These are phyloP conservation scores for Neofusicoccum umdonicola DNA, from an alignment of 2,329 filamentous ascomycete genomes.

Conservation along the genomic window DNA sequence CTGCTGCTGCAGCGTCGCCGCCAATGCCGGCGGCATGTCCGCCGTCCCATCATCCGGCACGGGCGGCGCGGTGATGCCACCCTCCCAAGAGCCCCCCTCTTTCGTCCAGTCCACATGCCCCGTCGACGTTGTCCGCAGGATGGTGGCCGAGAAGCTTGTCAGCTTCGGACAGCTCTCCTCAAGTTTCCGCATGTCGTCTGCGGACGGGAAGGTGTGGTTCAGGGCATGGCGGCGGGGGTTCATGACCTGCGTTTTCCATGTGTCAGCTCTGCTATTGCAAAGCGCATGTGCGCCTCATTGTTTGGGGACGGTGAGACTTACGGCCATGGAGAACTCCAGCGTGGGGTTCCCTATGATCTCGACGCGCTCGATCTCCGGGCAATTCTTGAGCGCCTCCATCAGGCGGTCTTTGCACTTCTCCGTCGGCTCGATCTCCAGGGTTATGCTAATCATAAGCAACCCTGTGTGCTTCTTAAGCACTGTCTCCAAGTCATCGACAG, in stretches of 20 bases:
- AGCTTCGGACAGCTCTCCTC: constrained; percentile 33
- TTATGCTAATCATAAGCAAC: constrained; percentile 39
- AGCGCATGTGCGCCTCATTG: too few relatives aligned
- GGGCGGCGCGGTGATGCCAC: constrained; percentile 9
- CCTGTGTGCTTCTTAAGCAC: constrained; percentile 37
- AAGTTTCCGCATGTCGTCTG: constrained; percentile 34
- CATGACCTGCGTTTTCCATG: constrained; percentile 22
- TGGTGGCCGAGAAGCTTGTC: constrained; percentile 36
- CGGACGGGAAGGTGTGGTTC: constrained; percentile 32
- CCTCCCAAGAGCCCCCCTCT: constrained; percentile 23
- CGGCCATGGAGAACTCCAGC: constrained; percentile 38
- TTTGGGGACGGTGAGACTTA: constrained; percentile 20
- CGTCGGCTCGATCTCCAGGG: constrained; percentile 36
- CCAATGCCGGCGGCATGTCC: constrained; percentile 8
- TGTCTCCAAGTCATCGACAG: constrained; percentile 31
- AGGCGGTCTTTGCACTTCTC: constrained; percentile 36
- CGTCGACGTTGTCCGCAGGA: constrained; percentile 34
- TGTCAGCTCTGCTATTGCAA: too few relatives aligned
- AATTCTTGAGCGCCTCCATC: constrained; percentile 29
- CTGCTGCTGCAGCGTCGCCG: neutral
- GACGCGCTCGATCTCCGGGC: constrained; percentile 37
- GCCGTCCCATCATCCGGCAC: neutral
- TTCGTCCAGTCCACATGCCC: constrained; percentile 35
- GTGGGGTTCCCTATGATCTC: constrained; percentile 41
- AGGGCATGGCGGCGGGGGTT: constrained; percentile 29